Base-by-base conservation (phyloP, 805 yeast genomes). In the Scheffersomyces amazonensis region DNA sequence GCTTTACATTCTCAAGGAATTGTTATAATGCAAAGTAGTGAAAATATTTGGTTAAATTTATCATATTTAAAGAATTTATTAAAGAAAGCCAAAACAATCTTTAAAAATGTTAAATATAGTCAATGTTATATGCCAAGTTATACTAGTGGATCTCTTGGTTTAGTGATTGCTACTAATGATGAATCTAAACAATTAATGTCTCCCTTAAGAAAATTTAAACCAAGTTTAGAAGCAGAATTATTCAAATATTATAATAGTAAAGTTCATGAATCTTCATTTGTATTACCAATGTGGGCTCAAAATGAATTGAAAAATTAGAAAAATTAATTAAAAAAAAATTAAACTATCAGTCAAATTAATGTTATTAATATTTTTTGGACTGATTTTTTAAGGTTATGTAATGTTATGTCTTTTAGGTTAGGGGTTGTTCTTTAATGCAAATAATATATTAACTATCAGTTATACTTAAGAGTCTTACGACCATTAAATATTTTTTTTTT, bases 101-200 rank as follows among this genome's bases (percentile, higher is more conserved):
- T 85, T 56, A 69, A 75, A 11, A 73, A 71, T 40, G 84, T 81
- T 3, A 66, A 73, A 47, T 83, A 84, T 56, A 74, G 85, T 47
- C 87, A 84, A 59, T 83, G 91, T 44, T 83, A 87, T 50, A 87
- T 87, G 60, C 96, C 96, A 28, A 78, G 87, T 11, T 87, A 87
- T 61, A 87, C 96, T 2, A 82, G 91, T 6, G 96, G 96, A 12
- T 95, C 87, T 61, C 72, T 87, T 46, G 95, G 95, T 1, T 68
- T 87, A 39, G 71, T 87, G 58, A 76, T 86, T 16, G 85, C 91
- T 43, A 72, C 83, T 30, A 82, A 81, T 53, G 76, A 81, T 52
- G 47, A 64, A 1, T 30, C 54, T 0, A 64, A 70, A 16, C 58
- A 71, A 45, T 65, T 86, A 39, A 61, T 61, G 16, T 59, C 43